Percentiles rank a stretch among this genome's conserved stretches.
These are phyloP conservation scores for Aspergillaceae sp. DNA, from an alignment of 2,329 filamentous ascomycete genomes.

Conservation along the genomic window DNA sequence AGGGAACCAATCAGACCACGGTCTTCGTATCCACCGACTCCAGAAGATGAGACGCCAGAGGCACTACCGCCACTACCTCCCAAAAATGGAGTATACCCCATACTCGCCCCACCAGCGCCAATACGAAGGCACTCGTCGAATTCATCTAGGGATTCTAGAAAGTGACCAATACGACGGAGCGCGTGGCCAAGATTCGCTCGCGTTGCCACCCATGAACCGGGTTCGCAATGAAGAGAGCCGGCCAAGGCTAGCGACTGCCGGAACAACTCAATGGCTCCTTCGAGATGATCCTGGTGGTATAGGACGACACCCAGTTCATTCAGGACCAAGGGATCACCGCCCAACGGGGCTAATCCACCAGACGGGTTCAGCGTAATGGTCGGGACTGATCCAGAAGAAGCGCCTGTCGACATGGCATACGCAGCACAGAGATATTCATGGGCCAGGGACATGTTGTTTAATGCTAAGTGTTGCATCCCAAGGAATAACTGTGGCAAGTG, in stretches of 20 bases:
- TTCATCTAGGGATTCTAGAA: conserved; percentile 63
- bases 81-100: conserved; percentile 62
- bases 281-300: conserved; percentile 77
- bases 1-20: conserved; percentile 39
- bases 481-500: conserved; percentile 92
- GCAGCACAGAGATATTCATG: conserved; percentile 91
- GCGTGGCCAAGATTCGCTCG: conserved; percentile 86
- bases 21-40: conserved; percentile 40
- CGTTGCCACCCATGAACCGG: conserved; percentile 72
- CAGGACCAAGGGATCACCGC: conserved; percentile 70
- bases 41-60: conserved; percentile 28
- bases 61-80: conserved; percentile 28
- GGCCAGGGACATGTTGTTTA: conserved; percentile 89
- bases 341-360: conserved; percentile 17
- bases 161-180: conserved; percentile 61
- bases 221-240: conserved; percentile 71
- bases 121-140: conserved; percentile 83
- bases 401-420: conserved; percentile 51
- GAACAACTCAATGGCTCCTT: conserved; percentile 70
- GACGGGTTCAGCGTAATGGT: conserved; percentile 17
- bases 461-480: conserved; percentile 94
- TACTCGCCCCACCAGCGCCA: conserved; percentile 64
- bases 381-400: conserved; percentile 21
- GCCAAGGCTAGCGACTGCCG: conserved; percentile 67
- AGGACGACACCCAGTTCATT: conserved; percentile 96